Conservation (phyloP, 768 basidiomycete genomes). For the Tremella fuciformis region DNA sequence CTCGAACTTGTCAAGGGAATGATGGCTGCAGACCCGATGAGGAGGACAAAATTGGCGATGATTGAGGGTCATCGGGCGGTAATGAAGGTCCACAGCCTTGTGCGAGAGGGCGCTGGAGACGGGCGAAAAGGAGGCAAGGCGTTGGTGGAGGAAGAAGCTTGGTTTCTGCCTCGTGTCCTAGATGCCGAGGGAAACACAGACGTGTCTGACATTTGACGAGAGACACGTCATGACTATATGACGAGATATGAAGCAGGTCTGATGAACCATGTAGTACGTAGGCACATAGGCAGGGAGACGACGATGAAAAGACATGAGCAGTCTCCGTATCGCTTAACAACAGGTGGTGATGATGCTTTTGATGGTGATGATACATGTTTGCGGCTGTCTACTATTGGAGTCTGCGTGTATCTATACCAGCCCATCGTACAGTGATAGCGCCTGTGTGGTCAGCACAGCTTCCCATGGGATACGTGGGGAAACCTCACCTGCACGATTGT, state of each 20-base stretch:
- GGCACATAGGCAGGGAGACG: no score
- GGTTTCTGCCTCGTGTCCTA: not conserved
- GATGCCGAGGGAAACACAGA: not conserved
- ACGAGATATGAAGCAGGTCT: not conserved
- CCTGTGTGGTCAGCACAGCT: constrained; percentile 56
- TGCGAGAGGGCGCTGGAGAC: not conserved
- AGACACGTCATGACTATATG: not conserved
- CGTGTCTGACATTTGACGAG: not conserved
- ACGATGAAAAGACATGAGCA: no score
- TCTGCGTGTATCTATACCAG: constrained; percentile 57
- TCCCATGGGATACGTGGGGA: not conserved
- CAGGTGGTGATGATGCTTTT: no score
- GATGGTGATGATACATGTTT: no score
- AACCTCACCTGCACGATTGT: constrained; percentile 88
- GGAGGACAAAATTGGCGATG: constrained; percentile 20
- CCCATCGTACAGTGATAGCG: constrained; percentile 90
- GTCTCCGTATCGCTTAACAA: no score
- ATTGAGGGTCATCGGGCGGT: not conserved
- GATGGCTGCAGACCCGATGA: constrained; percentile 32
- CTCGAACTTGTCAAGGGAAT: constrained; percentile 33
- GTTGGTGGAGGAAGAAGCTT: constrained; percentile 5
- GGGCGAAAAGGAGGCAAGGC: not conserved
- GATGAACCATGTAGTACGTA: not conserved
- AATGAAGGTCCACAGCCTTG: not conserved
- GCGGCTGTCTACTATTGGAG: no score